phyloP scores from a whole-genome alignment of 1,284 basidiomycete species.

The Testicularia cyperi region DNA sequence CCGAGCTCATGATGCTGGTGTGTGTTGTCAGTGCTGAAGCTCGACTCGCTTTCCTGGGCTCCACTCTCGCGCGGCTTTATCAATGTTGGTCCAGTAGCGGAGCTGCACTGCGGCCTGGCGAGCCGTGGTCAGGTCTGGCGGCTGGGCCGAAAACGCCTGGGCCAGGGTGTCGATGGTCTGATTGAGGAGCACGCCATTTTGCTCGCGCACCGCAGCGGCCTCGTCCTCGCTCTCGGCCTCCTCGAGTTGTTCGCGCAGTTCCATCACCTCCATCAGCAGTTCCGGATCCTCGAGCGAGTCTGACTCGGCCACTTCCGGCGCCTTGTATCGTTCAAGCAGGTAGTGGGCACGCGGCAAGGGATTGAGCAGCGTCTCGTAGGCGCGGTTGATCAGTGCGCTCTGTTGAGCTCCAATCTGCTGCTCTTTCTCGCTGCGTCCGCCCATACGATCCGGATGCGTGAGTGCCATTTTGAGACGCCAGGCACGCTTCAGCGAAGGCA shows the following conservation, averaged over 20 bases:
- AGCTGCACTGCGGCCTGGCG: slow-evolving; percentile 43
- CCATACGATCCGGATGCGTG: slow-evolving; percentile 56
- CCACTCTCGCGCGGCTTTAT: slow-evolving; percentile 55
- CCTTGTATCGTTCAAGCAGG: slow-evolving; percentile 38
- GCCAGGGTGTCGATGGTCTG: slow-evolving; percentile 28
- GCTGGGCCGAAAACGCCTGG: slow-evolving; percentile 29
- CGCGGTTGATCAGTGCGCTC: slow-evolving; percentile 53
- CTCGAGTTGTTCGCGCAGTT: slow-evolving; percentile 50
- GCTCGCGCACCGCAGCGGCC: slow-evolving; percentile 38
- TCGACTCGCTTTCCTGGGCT: slow-evolving; percentile 51
- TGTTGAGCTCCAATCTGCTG: slow-evolving; percentile 53
- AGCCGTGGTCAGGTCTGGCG: slow-evolving; percentile 36
- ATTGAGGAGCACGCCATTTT: slow-evolving; percentile 33
- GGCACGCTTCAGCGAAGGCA: slow-evolving; percentile 36
- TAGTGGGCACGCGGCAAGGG: slow-evolving; percentile 50
- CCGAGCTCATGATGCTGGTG: no score
- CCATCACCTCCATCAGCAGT: slow-evolving; percentile 58
- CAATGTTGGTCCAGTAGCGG: slow-evolving; percentile 58
- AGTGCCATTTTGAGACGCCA: slow-evolving; percentile 54
- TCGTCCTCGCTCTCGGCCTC: slow-evolving; percentile 44
- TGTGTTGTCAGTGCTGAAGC: slow-evolving; percentile 44
- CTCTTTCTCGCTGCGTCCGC: slow-evolving; percentile 41
- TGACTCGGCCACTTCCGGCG: slow-evolving; percentile 30
- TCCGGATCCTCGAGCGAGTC: slow-evolving; percentile 52
- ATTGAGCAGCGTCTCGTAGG: slow-evolving; percentile 54